Conservation (phyloP, 345 rosid genomes). For the Carallia pectinifolia region DNA sequence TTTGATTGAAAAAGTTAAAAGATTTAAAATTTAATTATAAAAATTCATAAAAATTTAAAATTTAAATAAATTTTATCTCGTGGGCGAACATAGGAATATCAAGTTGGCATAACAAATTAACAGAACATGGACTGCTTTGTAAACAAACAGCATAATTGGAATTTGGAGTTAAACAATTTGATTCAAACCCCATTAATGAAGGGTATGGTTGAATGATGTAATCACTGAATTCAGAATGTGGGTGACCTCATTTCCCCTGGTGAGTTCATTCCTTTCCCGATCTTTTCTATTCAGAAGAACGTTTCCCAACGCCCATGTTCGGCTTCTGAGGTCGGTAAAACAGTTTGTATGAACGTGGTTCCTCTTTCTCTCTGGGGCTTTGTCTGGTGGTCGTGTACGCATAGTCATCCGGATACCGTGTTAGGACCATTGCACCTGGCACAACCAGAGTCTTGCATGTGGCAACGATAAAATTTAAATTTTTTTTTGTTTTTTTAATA, state of each 20-base stretch:
- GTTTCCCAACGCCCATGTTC: constrained; percentile 29
- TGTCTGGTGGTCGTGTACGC: too few relatives aligned
- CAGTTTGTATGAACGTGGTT: constrained; percentile 18
- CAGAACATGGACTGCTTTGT: constrained; percentile 19
- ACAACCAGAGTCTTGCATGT: constrained; percentile 37
- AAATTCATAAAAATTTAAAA: too few relatives aligned
- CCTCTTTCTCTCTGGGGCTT: neutral
- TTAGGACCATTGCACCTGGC: constrained; percentile 51
- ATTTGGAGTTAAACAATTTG: neutral
- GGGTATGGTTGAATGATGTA: neutral
- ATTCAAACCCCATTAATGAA: constrained; percentile 1
- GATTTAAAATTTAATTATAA: too few relatives aligned
- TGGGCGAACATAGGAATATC: neutral
- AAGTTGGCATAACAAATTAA: constrained; percentile 13
- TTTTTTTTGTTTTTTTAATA: neutral
- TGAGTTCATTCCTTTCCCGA: constrained; percentile 9
- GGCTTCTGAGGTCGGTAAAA: constrained; percentile 37
- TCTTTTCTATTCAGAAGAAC: neutral
- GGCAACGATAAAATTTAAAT: constrained; percentile 11
- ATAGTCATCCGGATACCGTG: constrained; percentile 20
- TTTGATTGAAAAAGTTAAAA: too few relatives aligned
- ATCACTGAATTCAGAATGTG: constrained; percentile 22
- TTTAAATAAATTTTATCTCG: too few relatives aligned
- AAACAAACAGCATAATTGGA: neutral
- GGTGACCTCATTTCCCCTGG: constrained; percentile 13